Percentiles rank a stretch among this genome's conserved stretches.
Evolutionary conservation across 805 yeast species (phyloP).

Genomic region (Suhomyces prunicola): DNA sequence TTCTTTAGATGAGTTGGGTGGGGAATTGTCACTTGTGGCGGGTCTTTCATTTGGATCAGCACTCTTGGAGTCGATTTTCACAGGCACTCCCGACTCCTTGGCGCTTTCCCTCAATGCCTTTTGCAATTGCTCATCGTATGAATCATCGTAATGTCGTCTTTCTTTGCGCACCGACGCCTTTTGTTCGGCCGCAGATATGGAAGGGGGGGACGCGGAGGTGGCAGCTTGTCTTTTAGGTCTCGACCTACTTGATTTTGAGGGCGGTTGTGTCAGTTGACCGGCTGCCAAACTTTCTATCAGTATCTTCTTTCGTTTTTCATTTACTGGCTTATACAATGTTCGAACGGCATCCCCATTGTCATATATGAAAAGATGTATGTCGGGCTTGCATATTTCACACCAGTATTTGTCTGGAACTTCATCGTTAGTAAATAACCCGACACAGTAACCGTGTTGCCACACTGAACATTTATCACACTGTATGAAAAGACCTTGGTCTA

Average conservation of each 20-base stretch:
- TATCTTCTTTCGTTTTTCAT: constrained; percentile 39
- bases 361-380: constrained; percentile 57
- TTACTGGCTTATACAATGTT: constrained; percentile 40
- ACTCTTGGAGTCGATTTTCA: constrained; percentile 29
- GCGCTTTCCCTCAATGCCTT: constrained; percentile 58
- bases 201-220: background rate
- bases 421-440: constrained; percentile 70
- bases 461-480: constrained; percentile 90
- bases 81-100: constrained; percentile 39
- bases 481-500: constrained; percentile 63
- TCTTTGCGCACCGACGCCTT: constrained; percentile 25
- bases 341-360: constrained; percentile 23
- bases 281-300: constrained; percentile 15
- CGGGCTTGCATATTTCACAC: constrained; percentile 92
- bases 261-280: constrained; percentile 11
- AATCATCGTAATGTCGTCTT: constrained; percentile 31
- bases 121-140: constrained; percentile 41
- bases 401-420: constrained; percentile 90
- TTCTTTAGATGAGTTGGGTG: background rate
- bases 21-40: background rate
- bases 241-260: constrained; percentile 4
- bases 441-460: constrained; percentile 98
- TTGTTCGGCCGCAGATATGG: constrained; percentile 7
- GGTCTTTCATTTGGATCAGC: constrained; percentile 5
- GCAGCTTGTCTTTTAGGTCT: constrained; percentile 7